phyloP scores from a whole-genome alignment of 208 protist species.

The Wallacemonas sp. region DNA sequence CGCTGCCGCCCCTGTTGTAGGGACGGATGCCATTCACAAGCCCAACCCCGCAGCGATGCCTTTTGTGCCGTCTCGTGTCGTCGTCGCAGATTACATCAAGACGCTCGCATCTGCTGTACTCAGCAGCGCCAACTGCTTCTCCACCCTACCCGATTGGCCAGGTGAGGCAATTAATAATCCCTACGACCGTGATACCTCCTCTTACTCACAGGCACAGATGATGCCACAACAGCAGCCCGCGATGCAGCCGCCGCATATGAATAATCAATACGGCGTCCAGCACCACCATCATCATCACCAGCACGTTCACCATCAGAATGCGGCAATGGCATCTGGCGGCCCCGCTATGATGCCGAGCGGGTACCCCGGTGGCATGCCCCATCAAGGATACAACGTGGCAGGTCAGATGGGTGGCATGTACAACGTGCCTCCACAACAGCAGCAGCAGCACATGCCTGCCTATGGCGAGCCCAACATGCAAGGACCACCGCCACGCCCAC shows the following conservation, averaged over 20 bases:
- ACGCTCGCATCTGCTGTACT: conserved; percentile 47
- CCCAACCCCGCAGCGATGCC: conserved; percentile 47
- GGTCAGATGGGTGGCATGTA: conserved; percentile 7
- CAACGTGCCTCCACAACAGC: conserved; percentile 34
- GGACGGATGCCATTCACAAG: conserved; percentile 22
- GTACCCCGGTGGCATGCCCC: neutral
- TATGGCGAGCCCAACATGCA: conserved; percentile 34
- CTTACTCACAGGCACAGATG: conserved; percentile 42
- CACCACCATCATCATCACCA: conserved; percentile 7
- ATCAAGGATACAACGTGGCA: neutral
- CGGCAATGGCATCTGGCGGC: conserved; percentile 14
- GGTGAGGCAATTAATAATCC: conserved; percentile 34
- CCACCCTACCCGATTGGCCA: conserved; percentile 46
- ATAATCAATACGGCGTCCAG: too few species aligned
- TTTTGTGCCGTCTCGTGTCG: conserved; percentile 32
- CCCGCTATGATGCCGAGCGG: conserved; percentile 5
- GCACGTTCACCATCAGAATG: conserved; percentile 6
- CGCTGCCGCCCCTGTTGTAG: conserved; percentile 14
- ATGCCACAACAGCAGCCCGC: conserved; percentile 15
- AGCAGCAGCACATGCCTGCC: conserved; percentile 29
- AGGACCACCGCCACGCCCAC: conserved; percentile 19
- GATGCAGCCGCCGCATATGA: conserved; percentile 12
- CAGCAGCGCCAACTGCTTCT: conserved; percentile 52
- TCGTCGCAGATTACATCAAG: conserved; percentile 55
- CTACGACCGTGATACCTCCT: conserved; percentile 73